Evolutionary conservation across 768 basidiomycete genomes (phyloP), one percentile per base, ranked within the genome.

Genomic region (Suillus plorans): DNA sequence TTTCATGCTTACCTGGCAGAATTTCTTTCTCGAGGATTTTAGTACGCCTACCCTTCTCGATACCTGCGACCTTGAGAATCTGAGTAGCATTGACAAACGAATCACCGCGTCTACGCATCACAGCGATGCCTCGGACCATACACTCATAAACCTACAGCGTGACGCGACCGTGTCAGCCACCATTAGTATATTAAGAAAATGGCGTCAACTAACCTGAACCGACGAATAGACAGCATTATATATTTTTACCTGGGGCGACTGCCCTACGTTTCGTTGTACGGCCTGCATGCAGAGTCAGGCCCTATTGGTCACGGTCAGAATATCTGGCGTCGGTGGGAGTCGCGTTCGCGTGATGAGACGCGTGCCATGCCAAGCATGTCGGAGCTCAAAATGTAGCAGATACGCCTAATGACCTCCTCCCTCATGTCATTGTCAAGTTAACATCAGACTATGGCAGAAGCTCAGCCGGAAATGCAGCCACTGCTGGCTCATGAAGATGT

Each of bases 1-100:
- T 99, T 78, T 99, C 97, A 77, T 97, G 94, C 77, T 91, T 90
- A 56, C 95, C 95, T 63, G 92, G 91, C 50, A 96, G 85, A 67
- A 99, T 94, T 80, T 99, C 97, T 77, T 96, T 97, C 83, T 99
- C 92, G 16, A 94, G 81, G 62, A 99, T 97, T 85, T 98, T 98
- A 18, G 97, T 98, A 47, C 97, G 85, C 52, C 91, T 87, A 1
- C 95, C 95, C 78, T 99, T 99, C 81, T 97, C 95, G 66, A 99
- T 92, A 49, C 97, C 97, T 7, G 97, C 96, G 45, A 99, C 97
- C 79, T 99, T 99, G 70, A 99, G 87, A 67, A 99, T 98, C 77
- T 99, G 97, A 3, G 97, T 99, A 70, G 97, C 97, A 82, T 99
- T 99, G 68, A 99, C 92, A 76, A 86, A 99, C 71, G 94, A 95